Evolutionary conservation across 371 early-diverging fungal genomes (phyloP).

Genomic region (Mucor mucedo): DNA sequence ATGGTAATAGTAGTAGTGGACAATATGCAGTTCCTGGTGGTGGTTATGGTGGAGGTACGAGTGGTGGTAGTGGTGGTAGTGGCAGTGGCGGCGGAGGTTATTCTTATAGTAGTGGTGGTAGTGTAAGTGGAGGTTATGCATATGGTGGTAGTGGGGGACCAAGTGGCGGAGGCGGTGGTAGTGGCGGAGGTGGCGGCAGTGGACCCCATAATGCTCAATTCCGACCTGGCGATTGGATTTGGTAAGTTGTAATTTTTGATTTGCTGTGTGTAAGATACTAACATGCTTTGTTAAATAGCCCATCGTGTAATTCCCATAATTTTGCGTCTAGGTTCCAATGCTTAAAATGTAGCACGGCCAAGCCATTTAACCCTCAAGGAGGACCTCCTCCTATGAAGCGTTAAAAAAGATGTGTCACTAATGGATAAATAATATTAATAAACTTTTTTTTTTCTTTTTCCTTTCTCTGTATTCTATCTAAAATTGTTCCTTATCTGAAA

Average conservation of each 20-base stretch:
- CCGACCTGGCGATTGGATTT: constrained; percentile 71
- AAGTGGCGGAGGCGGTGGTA: constrained; percentile 26
- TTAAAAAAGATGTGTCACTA: neutral
- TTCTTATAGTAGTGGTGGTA: constrained; percentile 26
- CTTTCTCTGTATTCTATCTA: too few species aligned
- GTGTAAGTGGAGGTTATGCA: constrained; percentile 30
- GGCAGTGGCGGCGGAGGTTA: constrained; percentile 10
- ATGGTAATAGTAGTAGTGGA: constrained; percentile 4
- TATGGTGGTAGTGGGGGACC: constrained; percentile 36
- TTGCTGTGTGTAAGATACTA: too few species aligned
- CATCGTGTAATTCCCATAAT: constrained; percentile 67
- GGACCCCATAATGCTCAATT: constrained; percentile 45
- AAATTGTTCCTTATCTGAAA: too few species aligned
- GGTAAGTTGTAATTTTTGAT: constrained; percentile 31
- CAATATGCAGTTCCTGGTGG: constrained; percentile 20
- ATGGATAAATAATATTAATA: too few species aligned
- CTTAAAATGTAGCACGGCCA: constrained; percentile 57
- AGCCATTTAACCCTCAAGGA: constrained; percentile 33
- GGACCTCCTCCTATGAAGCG: constrained; percentile 3
- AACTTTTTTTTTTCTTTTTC: too few species aligned
- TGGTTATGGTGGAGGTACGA: constrained; percentile 25
- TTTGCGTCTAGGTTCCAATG: constrained; percentile 74
- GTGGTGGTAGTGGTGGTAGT: constrained; percentile 3
- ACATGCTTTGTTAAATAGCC: constrained; percentile 25
- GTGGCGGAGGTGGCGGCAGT: constrained; percentile 28